phyloP scores from a whole-genome alignment of 2,329 filamentous ascomycete genomes.

The Exophiala phaeomuriformis region DNA sequence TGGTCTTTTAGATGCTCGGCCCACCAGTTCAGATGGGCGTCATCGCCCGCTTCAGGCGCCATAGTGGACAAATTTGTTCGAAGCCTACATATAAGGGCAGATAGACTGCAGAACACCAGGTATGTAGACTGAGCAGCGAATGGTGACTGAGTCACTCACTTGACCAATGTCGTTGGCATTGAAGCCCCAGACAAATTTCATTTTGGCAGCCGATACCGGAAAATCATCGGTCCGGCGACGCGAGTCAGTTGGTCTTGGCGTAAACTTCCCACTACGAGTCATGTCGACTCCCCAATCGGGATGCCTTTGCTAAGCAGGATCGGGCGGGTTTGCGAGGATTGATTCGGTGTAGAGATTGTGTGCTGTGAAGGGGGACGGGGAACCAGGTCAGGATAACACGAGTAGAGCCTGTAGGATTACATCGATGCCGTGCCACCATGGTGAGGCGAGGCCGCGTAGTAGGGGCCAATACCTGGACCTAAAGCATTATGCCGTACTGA shows the following conservation, averaged over 20 bases:
- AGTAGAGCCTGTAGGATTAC: too few species aligned
- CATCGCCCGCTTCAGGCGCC: constrained; percentile 5
- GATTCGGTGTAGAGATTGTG: too few species aligned
- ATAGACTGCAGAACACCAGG: background rate
- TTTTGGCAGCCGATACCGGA: constrained; percentile 4
- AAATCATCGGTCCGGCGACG: background rate
- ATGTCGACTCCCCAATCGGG: background rate
- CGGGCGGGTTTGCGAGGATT: too few species aligned
- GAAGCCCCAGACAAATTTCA: background rate
- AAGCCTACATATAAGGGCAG: constrained; percentile 1
- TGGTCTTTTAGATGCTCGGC: constrained; percentile 36
- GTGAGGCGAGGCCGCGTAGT: too few species aligned
- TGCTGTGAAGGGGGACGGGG: too few species aligned
- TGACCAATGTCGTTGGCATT: background rate
- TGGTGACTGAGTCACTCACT: too few species aligned
- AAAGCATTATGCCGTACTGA: background rate
- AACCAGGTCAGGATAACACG: too few species aligned
- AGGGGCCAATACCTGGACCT: background rate
- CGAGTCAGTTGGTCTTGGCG: background rate
- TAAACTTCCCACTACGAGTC: background rate
- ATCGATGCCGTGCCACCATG: too few species aligned
- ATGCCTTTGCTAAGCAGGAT: too few species aligned
- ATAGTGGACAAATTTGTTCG: constrained; percentile 3
- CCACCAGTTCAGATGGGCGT: constrained; percentile 36
- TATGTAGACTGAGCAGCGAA: background rate